Base-by-base conservation (phyloP, 176 grass and related monocot genomes). In the Lolium multiflorum region DNA sequence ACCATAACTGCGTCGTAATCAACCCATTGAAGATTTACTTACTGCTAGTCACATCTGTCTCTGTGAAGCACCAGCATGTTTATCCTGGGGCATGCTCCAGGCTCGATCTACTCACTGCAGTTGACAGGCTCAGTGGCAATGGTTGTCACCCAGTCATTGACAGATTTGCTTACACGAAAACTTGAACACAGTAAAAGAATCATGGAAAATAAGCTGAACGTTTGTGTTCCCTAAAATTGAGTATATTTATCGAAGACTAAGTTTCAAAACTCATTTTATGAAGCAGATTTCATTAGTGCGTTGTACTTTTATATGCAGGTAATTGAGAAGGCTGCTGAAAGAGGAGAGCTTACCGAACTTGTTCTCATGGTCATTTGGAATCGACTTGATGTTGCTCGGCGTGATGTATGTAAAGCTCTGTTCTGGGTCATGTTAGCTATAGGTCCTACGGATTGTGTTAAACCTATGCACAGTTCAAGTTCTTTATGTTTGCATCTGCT, bases 341-440 rank as follows among this genome's bases (percentile, higher is more conserved):
- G 86, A 88, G 93, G 96, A 38, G 91, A 95, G 76, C 89, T 98
- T 89, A 98, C 79, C 49, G 91, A 98, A 89, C 86, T 98, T 82
- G 89, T 98, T 74, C 88, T 98, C 48, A 90, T 98, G 93, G 89
- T 98, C 87, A 98, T 98, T 28, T 98, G 93, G 96, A 98, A 98
- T 93, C 96, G 93, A 58, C 96, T 95, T 89, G 96, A 98, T 85
- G 9, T 95, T 77, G 96, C 96, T 68, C 90, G 83, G 18, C 93
- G 91, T 79, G 96, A 98, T 98, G 96, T 98, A 92, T 83, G 91
- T 73, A 58, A 59, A 81, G 26, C 58, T 88, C 26, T 73, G 31
- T 79, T 78, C 59, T 47, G 9, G 16, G 67, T 78, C 39, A 26
- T 81, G 21, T 78, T 37, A 39, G 16, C 28, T 86, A 61, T 80